Evolutionary conservation across 1,139 yeast genomes (phyloP).

Genomic region (Yamadazyma sp.): DNA sequence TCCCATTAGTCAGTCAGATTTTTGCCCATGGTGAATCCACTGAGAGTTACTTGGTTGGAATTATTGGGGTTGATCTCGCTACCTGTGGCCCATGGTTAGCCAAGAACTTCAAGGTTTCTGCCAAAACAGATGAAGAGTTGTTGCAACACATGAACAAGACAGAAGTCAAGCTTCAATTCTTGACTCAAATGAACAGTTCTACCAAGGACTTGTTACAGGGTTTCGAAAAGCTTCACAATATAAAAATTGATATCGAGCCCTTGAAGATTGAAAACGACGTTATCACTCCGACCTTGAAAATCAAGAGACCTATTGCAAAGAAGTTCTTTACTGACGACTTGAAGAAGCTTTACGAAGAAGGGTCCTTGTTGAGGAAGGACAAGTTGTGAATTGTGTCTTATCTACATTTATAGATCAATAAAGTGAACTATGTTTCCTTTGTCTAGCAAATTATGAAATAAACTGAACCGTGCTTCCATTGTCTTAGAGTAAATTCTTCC

Average conservation of each 20-base stretch:
- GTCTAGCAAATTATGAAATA: too few species aligned
- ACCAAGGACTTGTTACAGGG: constrained; percentile 28
- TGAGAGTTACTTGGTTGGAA: constrained; percentile 30
- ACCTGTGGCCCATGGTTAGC: constrained; percentile 21
- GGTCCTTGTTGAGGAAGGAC: constrained; percentile 21
- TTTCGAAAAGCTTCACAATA: constrained; percentile 39
- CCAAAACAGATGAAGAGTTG: constrained; percentile 20
- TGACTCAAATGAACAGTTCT: constrained; percentile 29
- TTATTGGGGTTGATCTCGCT: constrained; percentile 44
- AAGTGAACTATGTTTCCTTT: too few species aligned
- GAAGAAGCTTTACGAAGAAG: constrained; percentile 26
- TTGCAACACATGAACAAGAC: constrained; percentile 25
- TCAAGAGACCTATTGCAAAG: constrained; percentile 39
- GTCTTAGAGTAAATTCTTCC: not conserved
- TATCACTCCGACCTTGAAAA: constrained; percentile 43
- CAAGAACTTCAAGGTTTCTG: constrained; percentile 14
- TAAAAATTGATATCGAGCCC: constrained; percentile 37
- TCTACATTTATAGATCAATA: too few species aligned
- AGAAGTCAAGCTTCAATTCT: constrained; percentile 25
- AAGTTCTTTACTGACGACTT: constrained; percentile 27
- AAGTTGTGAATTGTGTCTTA: too few species aligned
- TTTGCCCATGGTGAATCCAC: constrained; percentile 48
- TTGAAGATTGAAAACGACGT: constrained; percentile 38
- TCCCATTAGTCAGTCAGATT: constrained; percentile 54
- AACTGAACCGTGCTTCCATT: too few species aligned